Conservation (phyloP, 2,329 filamentous ascomycete genomes). For the Cryphonectria naterciae region DNA sequence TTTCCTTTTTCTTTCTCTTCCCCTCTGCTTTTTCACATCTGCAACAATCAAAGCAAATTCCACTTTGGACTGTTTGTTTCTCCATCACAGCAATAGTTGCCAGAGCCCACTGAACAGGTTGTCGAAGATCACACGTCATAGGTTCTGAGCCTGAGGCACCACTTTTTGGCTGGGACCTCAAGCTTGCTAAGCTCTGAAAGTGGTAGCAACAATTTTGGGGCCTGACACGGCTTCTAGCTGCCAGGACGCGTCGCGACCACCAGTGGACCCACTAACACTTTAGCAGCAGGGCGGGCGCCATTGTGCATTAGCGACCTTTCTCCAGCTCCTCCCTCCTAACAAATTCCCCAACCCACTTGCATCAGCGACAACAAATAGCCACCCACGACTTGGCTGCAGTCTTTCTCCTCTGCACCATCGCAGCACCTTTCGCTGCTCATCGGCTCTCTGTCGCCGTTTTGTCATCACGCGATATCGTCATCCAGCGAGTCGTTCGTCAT, state of each 20-base stretch:
- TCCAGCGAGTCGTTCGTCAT: slow-evolving; percentile 50
- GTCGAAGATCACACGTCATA: background rate
- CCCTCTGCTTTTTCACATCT: background rate
- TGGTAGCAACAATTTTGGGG: background rate
- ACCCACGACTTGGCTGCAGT: slow-evolving; percentile 4
- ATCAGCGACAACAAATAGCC: background rate
- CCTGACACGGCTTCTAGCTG: background rate
- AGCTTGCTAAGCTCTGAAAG: background rate
- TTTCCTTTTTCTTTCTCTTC: background rate
- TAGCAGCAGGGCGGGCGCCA: background rate
- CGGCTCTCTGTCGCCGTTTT: slow-evolving; percentile 24
- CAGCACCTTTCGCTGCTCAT: slow-evolving; percentile 28
- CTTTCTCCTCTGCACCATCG: slow-evolving; percentile 16
- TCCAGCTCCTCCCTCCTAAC: slow-evolving; percentile 10
- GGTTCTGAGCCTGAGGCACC: slow-evolving; percentile 1
- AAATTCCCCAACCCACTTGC: background rate
- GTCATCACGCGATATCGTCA: slow-evolving; percentile 21
- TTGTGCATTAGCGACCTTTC: slow-evolving; percentile 4
- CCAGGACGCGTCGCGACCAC: slow-evolving; percentile 15
- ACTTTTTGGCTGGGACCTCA: background rate
- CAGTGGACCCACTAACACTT: slow-evolving; percentile 16
- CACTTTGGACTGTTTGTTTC: background rate
- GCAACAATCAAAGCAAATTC: background rate
- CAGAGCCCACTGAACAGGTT: background rate
- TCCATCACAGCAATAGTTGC: background rate